These are phyloP conservation scores for Rhizomucor pusillus DNA, from an alignment of 371 early-diverging fungal species.

Conservation along the genomic window DNA sequence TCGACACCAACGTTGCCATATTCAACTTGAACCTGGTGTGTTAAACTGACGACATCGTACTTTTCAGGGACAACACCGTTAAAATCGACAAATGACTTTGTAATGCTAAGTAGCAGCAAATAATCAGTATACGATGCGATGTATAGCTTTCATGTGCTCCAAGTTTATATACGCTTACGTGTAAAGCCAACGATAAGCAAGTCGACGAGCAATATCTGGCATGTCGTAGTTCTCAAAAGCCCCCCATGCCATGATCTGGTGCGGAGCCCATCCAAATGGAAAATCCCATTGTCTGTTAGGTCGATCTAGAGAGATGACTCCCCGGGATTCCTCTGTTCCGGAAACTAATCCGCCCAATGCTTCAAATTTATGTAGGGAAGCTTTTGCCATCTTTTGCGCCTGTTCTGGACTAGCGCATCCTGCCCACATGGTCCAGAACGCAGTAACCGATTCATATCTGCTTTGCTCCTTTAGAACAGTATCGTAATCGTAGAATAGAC, in stretches of 20 bases:
- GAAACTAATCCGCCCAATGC: conserved; percentile 79
- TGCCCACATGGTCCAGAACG: conserved; percentile 70
- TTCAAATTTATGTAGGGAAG: conserved; percentile 63
- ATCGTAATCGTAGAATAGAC: conserved; percentile 57
- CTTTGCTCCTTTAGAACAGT: conserved; percentile 34
- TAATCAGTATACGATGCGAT: background rate
- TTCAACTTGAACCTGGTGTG: conserved; percentile 90
- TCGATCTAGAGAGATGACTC: conserved; percentile 65
- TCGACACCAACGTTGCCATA: conserved; percentile 94
- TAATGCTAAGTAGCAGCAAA: conserved; percentile 49
- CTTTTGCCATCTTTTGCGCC: conserved; percentile 49
- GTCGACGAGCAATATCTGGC: conserved; percentile 62
- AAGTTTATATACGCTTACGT: conserved; percentile 56
- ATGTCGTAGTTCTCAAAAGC: conserved; percentile 79
- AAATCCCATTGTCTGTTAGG: conserved; percentile 95
- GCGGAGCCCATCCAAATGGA: conserved; percentile 93
- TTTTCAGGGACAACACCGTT: conserved; percentile 98
- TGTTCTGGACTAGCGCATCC: conserved; percentile 53
- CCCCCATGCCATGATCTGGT: conserved; percentile 92
- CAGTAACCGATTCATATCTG: conserved; percentile 64
- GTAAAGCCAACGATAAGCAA: conserved; percentile 91
- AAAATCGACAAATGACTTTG: conserved; percentile 92
- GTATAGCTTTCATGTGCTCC: background rate
- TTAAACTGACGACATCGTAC: conserved; percentile 86
- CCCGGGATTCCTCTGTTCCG: conserved; percentile 81